These are phyloP conservation scores for Penicillium digitatum DNA, from an alignment of 2,329 filamentous ascomycete genomes.

Conservation along the genomic window DNA sequence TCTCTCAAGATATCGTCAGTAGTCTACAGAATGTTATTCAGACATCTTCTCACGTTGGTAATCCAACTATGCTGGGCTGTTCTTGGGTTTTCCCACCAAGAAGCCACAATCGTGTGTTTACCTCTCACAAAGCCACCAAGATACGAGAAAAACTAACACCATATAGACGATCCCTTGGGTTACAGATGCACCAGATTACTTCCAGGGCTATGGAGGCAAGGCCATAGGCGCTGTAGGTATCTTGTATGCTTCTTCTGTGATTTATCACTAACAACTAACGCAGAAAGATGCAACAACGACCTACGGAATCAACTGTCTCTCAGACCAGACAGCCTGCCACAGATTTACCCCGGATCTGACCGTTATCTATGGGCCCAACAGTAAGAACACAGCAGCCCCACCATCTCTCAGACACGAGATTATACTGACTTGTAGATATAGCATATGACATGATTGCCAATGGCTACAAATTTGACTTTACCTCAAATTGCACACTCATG, in stretches of 20 bases:
- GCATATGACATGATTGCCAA: constrained; percentile 3
- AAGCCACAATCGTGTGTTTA: constrained; percentile 3
- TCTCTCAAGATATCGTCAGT: not conserved
- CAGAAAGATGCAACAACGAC: constrained; percentile 1
- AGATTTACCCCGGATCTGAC: constrained; percentile 6
- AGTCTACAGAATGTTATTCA: not conserved
- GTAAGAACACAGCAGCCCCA: not conserved
- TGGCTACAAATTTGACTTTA: constrained; percentile 1
- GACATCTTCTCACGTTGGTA: not conserved
- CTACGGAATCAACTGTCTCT: constrained; percentile 7
- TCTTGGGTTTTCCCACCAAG: not conserved
- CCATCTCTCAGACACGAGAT: not conserved
- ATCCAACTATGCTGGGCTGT: constrained; percentile 1
- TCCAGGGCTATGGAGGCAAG: constrained; percentile 6
- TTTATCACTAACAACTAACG: not conserved
- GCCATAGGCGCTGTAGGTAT: not conserved
- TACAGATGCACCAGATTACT: constrained; percentile 3
- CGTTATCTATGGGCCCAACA: not conserved
- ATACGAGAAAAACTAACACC: not conserved
- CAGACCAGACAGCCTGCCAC: not conserved
- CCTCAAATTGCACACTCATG: not conserved
- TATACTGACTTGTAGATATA: not conserved
- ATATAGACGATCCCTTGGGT: constrained; percentile 6
- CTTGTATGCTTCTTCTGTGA: not conserved
- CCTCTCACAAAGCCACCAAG: not conserved